Evolutionary conservation across 371 early-diverging fungal species (phyloP), one percentile per base, ranked within the genome.

Genomic region (Mucor mucedo): DNA sequence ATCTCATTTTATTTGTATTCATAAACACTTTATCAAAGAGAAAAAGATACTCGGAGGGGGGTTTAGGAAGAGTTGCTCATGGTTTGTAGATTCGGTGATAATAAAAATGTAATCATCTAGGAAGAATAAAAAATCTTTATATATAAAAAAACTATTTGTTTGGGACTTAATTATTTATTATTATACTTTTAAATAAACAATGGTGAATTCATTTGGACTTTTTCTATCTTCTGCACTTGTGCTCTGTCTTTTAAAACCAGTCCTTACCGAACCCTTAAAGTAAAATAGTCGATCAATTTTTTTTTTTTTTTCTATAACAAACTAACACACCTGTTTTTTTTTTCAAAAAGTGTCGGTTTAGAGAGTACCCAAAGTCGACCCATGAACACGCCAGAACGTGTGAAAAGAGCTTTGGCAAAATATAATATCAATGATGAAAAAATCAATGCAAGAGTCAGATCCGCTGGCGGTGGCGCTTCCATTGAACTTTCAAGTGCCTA

Each of bases 401-500:
- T 77, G n/a, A 35, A 69, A 10, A 53, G 54, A 1, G 55, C 75
- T 0, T 49, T 80, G 28, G 62, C 66, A 10, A 80, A 80, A 55
- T 80, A 72, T 54, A 69, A 69, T 8, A 48, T 80, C 2, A 39
- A 56, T 11, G 71, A 68, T 52, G 42, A 68, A 6, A 27, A 54
- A 0, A 33, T 66, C 8, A 58, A 67, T 21, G 32, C 58, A 4
- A 49, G 59, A 21, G 50, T 69, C 1, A 60, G 60, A 41, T 52
- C 63, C 14, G 66, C 65, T 11, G 35, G 60, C 5, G 41, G 61
- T 7, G 67, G 61, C 7, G 67, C 71, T 16, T 45, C 61, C n/a
- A 62, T 80, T 38, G 73, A 72, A 5, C 49, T 77, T 4, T 52
- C 56, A 11, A 70, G 70, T 56, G 74, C 61, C 8, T 69, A 73